Base-by-base conservation (phyloP, 768 basidiomycete genomes). In the Russula vinacea region DNA sequence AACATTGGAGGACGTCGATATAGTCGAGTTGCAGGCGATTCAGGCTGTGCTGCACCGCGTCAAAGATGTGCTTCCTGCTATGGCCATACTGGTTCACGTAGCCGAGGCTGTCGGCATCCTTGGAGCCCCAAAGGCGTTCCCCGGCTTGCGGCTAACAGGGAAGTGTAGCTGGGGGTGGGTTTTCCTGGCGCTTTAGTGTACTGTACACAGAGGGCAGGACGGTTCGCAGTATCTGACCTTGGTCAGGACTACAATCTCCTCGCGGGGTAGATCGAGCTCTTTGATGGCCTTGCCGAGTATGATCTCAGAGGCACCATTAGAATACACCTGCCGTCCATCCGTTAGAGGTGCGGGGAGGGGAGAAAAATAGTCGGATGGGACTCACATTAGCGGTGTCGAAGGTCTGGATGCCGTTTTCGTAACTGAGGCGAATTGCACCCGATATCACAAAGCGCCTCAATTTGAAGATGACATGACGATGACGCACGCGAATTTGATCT, bases 21-120 rank as follows among this genome's bases (percentile, higher is more conserved):
- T 89, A 90, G 56, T 90, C 88, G 35, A 88, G 74, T 56, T 88
- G 85, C 11, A 91, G 77, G 39, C 89, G 78, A 68, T 86, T 73
- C 59, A 90, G 72, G 57, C 83, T 84, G 26, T 75, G 73, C 67
- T 84, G 84, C 14, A 82, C 80, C 14, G 81, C 74, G 42, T 83
- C 84, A 67, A 87, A 87, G 71, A 88, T 85, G 70, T 83, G 81
- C 77, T 82, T 80, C 37, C 79, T 73, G 57, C 69, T 74, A 3
- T 75, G 67, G 3, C 77, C 77, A 11, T 71, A 47, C 49, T 76
- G 73, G 64, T 80, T 81, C 44, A 78, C 74, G 59, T 74, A 74
- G n/a, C 78, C 76, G 9, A 19, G 1, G 19, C 22, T 13, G 35
- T 70, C 70, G 29, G 68, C 7, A 58, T 71, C 59, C 7, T 71